Percentiles rank a stretch among this genome's conserved stretches.
These are phyloP conservation scores for Macrophomina phaseolina DNA, from an alignment of 2,329 filamentous ascomycete species.

Conservation along the genomic window DNA sequence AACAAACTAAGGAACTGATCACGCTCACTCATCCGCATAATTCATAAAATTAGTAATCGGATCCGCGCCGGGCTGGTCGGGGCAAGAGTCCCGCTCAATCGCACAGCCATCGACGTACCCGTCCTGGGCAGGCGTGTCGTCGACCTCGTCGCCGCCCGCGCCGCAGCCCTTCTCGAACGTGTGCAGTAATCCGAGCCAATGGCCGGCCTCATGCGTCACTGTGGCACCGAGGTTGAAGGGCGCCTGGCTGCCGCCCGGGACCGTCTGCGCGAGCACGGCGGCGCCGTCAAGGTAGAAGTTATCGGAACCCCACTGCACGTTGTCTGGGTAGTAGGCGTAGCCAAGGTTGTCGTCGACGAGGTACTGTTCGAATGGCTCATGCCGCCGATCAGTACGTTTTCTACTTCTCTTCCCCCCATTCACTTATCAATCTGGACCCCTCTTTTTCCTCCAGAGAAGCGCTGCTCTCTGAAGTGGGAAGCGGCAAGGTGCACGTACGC, in stretches of 20 bases:
- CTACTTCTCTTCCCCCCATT: no score
- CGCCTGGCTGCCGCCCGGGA: background rate
- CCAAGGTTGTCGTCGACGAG: background rate
- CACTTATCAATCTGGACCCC: no score
- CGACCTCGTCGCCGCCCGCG: slow-evolving; percentile 36
- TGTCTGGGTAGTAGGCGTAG: background rate
- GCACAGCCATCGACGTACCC: slow-evolving; percentile 60
- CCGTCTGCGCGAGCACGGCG: background rate
- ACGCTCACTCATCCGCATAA: slow-evolving; percentile 34
- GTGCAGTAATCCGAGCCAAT: slow-evolving; percentile 42
- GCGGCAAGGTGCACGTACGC: background rate
- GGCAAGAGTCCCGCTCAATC: slow-evolving; percentile 34
- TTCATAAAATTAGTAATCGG: slow-evolving; percentile 44
- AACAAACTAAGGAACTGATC: no score
- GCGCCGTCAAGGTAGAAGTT: slow-evolving; percentile 7
- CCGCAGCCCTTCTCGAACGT: slow-evolving; percentile 39
- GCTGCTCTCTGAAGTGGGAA: background rate
- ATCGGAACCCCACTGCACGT: background rate
- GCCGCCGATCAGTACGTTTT: no score
- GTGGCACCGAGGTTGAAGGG: slow-evolving; percentile 32
- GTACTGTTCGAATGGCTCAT: background rate
- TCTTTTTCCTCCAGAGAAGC: no score
- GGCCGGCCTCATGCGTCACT: slow-evolving; percentile 40
- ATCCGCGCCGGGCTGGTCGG: slow-evolving; percentile 34
- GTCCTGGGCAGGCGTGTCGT: slow-evolving; percentile 38